Percentiles rank a stretch among this genome's conserved stretches.
phyloP scores from a whole-genome alignment of 2,329 filamentous ascomycete species.

The Claviceps sp. region DNA sequence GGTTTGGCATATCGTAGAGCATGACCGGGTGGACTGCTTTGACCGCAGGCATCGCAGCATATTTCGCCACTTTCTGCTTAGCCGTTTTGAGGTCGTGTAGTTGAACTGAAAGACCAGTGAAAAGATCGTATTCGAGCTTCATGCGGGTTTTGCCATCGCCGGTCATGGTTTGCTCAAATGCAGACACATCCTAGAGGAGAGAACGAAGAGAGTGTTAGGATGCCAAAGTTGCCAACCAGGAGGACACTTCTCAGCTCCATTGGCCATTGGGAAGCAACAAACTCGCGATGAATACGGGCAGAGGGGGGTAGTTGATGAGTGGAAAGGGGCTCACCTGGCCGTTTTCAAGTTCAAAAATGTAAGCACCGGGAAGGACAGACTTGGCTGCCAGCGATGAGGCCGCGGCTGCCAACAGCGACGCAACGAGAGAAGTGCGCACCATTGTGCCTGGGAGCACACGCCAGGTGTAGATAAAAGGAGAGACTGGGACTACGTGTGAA shows the following conservation, averaged over 20 bases:
- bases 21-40: constrained; percentile 36
- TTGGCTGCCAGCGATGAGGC: constrained; percentile 5
- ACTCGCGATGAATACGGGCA: neutral
- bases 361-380: constrained; percentile 9
- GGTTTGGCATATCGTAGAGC: constrained; percentile 30
- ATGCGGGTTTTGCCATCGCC: constrained; percentile 30
- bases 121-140: constrained; percentile 36
- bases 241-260: neutral
- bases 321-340: constrained; percentile 8
- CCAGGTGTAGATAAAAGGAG: neutral
- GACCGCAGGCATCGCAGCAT: constrained; percentile 30
- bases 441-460: constrained; percentile 2
- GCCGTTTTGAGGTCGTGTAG: constrained; percentile 33
- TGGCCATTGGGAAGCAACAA: neutral
- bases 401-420: constrained; percentile 8
- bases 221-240: too few relatives aligned
- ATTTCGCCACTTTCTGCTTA: constrained; percentile 26
- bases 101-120: constrained; percentile 41
- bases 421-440: constrained; percentile 9
- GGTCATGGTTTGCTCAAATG: constrained; percentile 8
- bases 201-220: neutral
- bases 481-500: neutral
- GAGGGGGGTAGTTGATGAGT: neutral
- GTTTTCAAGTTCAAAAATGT: constrained; percentile 10
- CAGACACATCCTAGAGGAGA: constrained; percentile 7